Evolutionary conservation across 768 basidiomycete species (phyloP), one percentile per base, ranked within the genome.

Genomic region (Mycena sanguinolenta): DNA sequence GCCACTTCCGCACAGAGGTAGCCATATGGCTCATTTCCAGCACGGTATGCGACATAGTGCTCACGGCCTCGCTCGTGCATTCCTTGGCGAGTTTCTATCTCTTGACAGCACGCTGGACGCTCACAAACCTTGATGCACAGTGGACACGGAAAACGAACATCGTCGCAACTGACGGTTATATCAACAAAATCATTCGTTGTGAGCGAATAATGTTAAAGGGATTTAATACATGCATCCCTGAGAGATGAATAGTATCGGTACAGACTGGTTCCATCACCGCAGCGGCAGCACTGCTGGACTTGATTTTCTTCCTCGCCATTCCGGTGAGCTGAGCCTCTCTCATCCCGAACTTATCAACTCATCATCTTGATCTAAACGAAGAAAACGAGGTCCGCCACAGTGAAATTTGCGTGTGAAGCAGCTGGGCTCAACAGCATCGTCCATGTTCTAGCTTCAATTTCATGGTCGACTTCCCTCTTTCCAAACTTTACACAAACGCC

Each of bases 161-260:
- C 3, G 28, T 53, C 7, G 27, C 58, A 10, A 75, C 25, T 52
- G 21, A 75, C 60, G 13, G 74, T n/a, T 61, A 63, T 38, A 50
- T 74, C 42, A 72, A 67, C 50, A 67, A 69, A 36, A 65, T 75
- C 23, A 75, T 75, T 27, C 71, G 71, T 12, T 52, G 74, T 73
- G 53, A 38, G 57, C 38, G 44, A 28, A 13, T 27, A 14, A n/a
- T 4, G 8, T 28, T 39, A 17, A 4, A 10, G 16, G 3, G 27
- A 1, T 59, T 16, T 12, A 12, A 28, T 23, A 8, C 44, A n/a
- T n/a, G 14, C 14, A 39, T 21, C 10, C 4, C 19, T 50, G 21
- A 52, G 16, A 14, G 6, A 12, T 12, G 16, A 23, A 34, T 38
- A 71, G 66, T 72, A n/a, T 52, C 71, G 4, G 64, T 72, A 0